Evolutionary conservation across 139 green algal genomes (phyloP).

Genomic region (Mesostigma viride): DNA sequence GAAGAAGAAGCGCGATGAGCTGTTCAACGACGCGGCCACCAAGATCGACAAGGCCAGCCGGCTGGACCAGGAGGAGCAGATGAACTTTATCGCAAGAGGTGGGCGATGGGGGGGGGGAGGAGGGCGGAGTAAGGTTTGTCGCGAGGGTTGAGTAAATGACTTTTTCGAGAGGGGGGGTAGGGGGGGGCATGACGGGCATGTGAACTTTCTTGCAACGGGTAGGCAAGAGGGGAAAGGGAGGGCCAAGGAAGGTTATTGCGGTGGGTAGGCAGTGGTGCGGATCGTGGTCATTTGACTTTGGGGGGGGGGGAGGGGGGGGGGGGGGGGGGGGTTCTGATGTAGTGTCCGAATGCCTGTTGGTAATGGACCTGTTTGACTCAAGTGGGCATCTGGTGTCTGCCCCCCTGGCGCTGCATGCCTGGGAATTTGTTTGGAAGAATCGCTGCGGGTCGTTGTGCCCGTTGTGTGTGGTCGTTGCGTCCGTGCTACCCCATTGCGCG

Average conservation of each 20-base stretch:
- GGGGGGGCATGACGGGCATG: too few relatives aligned
- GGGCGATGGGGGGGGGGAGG: neutral
- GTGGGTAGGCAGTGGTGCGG: conserved; percentile 20
- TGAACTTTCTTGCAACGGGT: neutral
- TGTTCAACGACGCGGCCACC: conserved; percentile 25
- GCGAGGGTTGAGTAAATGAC: neutral
- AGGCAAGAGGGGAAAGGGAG: neutral
- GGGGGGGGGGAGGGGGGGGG: too few relatives aligned
- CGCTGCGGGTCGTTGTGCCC: neutral
- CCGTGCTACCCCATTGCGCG: neutral
- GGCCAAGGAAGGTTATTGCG: neutral
- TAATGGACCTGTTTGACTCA: neutral
- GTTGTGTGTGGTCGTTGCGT: neutral
- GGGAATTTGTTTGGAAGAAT: neutral
- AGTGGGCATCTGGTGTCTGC: neutral
- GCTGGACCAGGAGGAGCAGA: conserved; percentile 8
- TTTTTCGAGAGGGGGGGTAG: neutral
- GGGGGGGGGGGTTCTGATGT: too few relatives aligned
- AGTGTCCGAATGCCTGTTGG: neutral
- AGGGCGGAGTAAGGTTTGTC: neutral
- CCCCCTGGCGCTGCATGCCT: neutral
- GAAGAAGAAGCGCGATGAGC: conserved; percentile 25
- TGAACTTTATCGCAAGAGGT: conserved; percentile 13
- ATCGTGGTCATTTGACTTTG: neutral
- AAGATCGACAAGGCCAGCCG: conserved; percentile 13